Evolutionary conservation across 2,329 filamentous ascomycete genomes (phyloP).

Genomic region (Fusarium newnesense): DNA sequence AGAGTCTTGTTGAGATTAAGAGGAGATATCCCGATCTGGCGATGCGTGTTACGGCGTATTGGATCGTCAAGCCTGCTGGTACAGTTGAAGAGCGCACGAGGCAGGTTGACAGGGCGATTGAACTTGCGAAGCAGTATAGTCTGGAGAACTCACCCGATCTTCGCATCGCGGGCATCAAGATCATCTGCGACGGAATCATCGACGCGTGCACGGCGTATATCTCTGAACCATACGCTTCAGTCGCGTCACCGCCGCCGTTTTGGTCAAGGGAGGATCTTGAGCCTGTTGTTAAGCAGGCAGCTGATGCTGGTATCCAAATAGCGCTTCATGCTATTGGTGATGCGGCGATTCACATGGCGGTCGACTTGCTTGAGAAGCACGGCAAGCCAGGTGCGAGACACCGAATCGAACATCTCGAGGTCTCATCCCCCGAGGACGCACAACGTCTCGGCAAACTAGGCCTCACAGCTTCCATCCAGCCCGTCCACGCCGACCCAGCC

Average conservation of each 20-base stretch:
- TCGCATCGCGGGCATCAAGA: constrained; percentile 69
- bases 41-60: constrained; percentile 65
- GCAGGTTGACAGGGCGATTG: constrained; percentile 62
- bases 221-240: constrained; percentile 63
- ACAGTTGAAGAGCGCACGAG: constrained; percentile 53
- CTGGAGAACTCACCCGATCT: constrained; percentile 51
- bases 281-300: constrained; percentile 64
- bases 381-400: constrained; percentile 60
- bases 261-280: constrained; percentile 64
- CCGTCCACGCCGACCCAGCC: constrained; percentile 67
- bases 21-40: constrained; percentile 42
- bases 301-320: constrained; percentile 64
- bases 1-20: constrained; percentile 58
- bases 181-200: constrained; percentile 71
- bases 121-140: constrained; percentile 51
- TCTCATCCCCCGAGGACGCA: constrained; percentile 65
- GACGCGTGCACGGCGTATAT: constrained; percentile 71
- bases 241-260: constrained; percentile 57
- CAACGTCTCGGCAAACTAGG: constrained; percentile 64
- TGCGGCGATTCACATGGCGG: constrained; percentile 63
- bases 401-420: constrained; percentile 72
- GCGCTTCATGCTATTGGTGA: constrained; percentile 74
- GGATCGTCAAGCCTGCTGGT: constrained; percentile 63
- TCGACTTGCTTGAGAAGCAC: constrained; percentile 61
- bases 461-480: constrained; percentile 67